Conservation (phyloP, 2,329 filamentous ascomycete genomes). For the Neoascochyta sp. region DNA sequence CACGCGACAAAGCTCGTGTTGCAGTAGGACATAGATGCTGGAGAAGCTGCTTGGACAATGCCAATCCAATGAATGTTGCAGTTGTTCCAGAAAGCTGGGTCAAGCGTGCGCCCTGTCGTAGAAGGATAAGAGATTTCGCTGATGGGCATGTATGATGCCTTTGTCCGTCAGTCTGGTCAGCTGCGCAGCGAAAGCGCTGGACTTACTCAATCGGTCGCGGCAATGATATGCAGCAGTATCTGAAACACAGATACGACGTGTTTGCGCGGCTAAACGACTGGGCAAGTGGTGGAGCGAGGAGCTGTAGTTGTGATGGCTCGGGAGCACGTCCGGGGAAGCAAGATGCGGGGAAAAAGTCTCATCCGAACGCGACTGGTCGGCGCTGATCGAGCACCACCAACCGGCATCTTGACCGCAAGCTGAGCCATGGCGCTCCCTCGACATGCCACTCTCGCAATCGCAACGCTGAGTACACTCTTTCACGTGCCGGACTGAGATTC, state of each 20-base stretch:
- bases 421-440: conserved; percentile 5
- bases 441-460: conserved; percentile 1
- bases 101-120: conserved; percentile 4
- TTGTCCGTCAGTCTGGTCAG: too few species aligned
- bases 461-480: not conserved
- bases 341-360: conserved; percentile 10
- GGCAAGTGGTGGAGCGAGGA: conserved; percentile 4
- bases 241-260: too few species aligned
- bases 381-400: too few species aligned
- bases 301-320: conserved; percentile 5
- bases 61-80: too few species aligned
- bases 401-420: conserved; percentile 4
- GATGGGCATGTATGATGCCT: too few species aligned
- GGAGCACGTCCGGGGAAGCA: conserved; percentile 4
- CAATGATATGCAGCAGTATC: too few species aligned
- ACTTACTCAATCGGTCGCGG: too few species aligned
- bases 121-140: conserved; percentile 12
- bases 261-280: too few species aligned
- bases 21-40: too few species aligned
- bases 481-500: conserved; percentile 2
- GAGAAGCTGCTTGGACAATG: too few species aligned
- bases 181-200: too few species aligned
- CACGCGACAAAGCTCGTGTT: too few species aligned
- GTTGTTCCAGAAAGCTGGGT: conserved; percentile 6
- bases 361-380: conserved; percentile 4